Base-by-base conservation (phyloP, 1,139 yeast genomes). In the Nakaseomyces delphensis region DNA sequence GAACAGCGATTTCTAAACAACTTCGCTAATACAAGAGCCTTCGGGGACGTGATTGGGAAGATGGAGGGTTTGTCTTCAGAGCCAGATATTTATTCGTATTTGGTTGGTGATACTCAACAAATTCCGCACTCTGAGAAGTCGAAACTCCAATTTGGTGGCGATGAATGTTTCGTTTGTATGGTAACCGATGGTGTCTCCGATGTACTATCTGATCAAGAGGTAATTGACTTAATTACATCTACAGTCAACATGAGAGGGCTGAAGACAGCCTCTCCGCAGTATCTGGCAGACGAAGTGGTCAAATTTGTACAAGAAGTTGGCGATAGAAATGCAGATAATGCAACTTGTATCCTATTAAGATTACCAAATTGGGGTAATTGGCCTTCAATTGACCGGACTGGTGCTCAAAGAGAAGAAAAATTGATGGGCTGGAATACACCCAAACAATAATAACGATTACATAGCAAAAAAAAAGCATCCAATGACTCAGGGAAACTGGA, bases 291-390 rank as follows among this genome's bases (percentile, higher is more conserved):
- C 48, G 96, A 89, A 60, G 83, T 91, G 19, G 76, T 89, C 14
- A 75, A 78, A 52, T 91, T 81, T 59, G 83, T 89, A 13, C 91
- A 83, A 57, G 84, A 84, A 40, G 73, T 89, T 10, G 96, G 95
- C 8, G 94, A 95, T 3, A 56, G 47, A 44, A 54, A 57, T 27
- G 91, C 85, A 55, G 98, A 91, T 61, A 91, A 91, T 64, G 94
- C 97, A 10, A 86, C 96, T 0, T 86, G 96, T 58, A 56, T 83
- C 50, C 86, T 91, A 10, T 65, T 91, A 3, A 68, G 95, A 44
- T 67, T 91, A 44, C 73, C 75, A 35, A 96, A 96, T 6, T 91
- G 98, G 98, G 96, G 95, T 10, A 73, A 77, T 44, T 91, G 97
- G 96, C 91, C 91, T 4, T 66, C 74, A 47, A 56, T 69, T 11